Conservation (phyloP, 805 yeast species). For the Metschnikowia amazonensis region DNA sequence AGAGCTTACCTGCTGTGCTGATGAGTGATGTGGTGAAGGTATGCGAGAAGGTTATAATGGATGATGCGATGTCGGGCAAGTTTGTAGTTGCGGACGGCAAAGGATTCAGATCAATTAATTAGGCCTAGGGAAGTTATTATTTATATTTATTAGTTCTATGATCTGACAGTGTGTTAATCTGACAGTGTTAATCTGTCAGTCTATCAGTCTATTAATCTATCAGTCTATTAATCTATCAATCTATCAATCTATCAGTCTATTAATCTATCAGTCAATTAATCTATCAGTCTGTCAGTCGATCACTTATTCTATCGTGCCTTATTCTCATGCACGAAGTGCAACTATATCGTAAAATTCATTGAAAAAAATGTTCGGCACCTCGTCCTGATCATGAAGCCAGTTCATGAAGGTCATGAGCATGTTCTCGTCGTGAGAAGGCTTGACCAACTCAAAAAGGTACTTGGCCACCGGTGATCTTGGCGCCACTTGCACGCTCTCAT, state of each 20-base stretch:
- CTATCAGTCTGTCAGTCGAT: too few species aligned
- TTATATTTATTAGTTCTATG: too few species aligned
- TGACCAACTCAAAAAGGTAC: slow-evolving; percentile 7
- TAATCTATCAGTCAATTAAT: too few species aligned
- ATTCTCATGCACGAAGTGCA: background rate
- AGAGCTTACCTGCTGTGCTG: slow-evolving; percentile 21
- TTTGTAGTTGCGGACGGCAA: slow-evolving; percentile 22
- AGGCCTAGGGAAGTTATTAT: too few species aligned
- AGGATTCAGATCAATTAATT: slow-evolving; percentile 4
- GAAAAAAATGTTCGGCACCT: slow-evolving; percentile 1
- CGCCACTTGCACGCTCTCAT: background rate
- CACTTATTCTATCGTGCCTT: too few species aligned
- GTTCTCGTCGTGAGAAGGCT: slow-evolving; percentile 4
- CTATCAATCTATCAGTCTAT: background rate
- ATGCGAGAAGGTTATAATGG: slow-evolving; percentile 12
- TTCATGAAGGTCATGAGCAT: slow-evolving; percentile 7
- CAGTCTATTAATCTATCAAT: too few species aligned
- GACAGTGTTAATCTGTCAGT: too few species aligned
- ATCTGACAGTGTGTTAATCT: too few species aligned
- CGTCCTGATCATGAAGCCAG: slow-evolving; percentile 12
- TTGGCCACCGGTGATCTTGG: background rate
- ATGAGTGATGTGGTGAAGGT: slow-evolving; percentile 27
- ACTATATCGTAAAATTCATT: slow-evolving; percentile 5
- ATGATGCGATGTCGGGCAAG: slow-evolving; percentile 32
- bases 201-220: background rate